Percentiles rank a stretch among this genome's conserved stretches.
These are phyloP conservation scores for Puccinia horiana DNA, from an alignment of 1,284 basidiomycete genomes.

Conservation along the genomic window DNA sequence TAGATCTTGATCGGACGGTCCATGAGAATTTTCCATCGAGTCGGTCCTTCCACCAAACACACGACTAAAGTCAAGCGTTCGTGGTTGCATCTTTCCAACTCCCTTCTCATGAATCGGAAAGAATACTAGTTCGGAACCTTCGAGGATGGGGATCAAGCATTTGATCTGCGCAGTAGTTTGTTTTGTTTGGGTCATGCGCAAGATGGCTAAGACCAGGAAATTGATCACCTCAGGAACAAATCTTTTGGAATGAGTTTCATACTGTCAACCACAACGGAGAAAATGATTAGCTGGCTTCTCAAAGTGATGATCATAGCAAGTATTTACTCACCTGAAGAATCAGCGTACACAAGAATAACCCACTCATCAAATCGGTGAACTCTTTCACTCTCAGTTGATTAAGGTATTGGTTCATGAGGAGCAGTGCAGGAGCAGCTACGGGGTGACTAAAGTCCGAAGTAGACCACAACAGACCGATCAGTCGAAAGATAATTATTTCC, in stretches of 20 bases:
- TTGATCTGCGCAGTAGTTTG: constrained; percentile 65
- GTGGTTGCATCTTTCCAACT: constrained; percentile 51
- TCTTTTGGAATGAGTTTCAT: constrained; percentile 80
- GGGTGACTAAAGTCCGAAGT: constrained; percentile 91
- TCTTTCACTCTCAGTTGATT: constrained; percentile 77
- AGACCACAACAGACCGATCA: constrained; percentile 82
- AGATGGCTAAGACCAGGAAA: constrained; percentile 71
- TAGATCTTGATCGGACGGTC: constrained; percentile 67
- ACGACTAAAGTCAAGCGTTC: constrained; percentile 50
- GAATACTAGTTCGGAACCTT: constrained; percentile 58
- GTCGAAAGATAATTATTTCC: constrained; percentile 78
- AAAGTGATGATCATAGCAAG: background rate
- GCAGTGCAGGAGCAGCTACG: constrained; percentile 78
- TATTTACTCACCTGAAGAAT: constrained; percentile 63
- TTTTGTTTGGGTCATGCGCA: constrained; percentile 71
- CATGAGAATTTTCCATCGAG: constrained; percentile 58
- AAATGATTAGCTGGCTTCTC: background rate
- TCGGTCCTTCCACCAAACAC: constrained; percentile 57
- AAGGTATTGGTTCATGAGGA: constrained; percentile 90
- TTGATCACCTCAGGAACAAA: constrained; percentile 86
- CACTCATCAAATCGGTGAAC: constrained; percentile 74
- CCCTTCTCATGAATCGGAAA: constrained; percentile 50
- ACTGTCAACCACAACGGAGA: constrained; percentile 63
- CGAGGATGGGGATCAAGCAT: constrained; percentile 71
- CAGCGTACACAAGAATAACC: constrained; percentile 83